Evolutionary conservation across 2,329 filamentous ascomycete genomes (phyloP).

Genomic region (Hymenoscyphus fructigenus): DNA sequence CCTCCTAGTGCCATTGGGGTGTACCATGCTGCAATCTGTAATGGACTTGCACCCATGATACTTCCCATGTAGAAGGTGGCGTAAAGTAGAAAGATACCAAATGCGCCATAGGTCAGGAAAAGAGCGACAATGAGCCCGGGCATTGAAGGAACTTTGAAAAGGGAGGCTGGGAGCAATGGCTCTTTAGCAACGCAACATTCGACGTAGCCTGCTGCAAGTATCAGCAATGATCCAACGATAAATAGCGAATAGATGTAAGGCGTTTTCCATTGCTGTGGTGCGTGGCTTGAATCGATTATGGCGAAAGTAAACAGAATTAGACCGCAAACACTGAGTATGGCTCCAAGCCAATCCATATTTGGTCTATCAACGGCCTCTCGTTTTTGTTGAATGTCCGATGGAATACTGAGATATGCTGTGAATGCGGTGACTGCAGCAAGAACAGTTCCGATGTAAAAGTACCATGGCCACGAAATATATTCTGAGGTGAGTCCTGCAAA

Average conservation of each 20-base stretch:
- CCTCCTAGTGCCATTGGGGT: slow-evolving; percentile 68
- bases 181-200: slow-evolving; percentile 68
- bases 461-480: slow-evolving; percentile 62
- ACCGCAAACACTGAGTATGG: slow-evolving; percentile 59
- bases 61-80: slow-evolving; percentile 62
- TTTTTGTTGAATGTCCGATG: slow-evolving; percentile 45
- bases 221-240: slow-evolving; percentile 58
- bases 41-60: slow-evolving; percentile 51
- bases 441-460: slow-evolving; percentile 65
- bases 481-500: slow-evolving; percentile 62
- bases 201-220: slow-evolving; percentile 64
- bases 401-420: slow-evolving; percentile 49
- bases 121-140: slow-evolving; percentile 58
- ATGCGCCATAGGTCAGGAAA: slow-evolving; percentile 66
- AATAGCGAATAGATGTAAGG: slow-evolving; percentile 70
- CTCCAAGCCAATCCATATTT: slow-evolving; percentile 70
- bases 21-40: slow-evolving; percentile 60
- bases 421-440: slow-evolving; percentile 47
- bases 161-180: slow-evolving; percentile 66
- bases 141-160: slow-evolving; percentile 72
- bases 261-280: slow-evolving; percentile 67
- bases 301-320: slow-evolving; percentile 72
- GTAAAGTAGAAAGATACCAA: slow-evolving; percentile 70
- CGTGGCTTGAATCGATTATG: slow-evolving; percentile 70
- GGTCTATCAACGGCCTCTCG: slow-evolving; percentile 36